Evolutionary conservation across 495 filamentous ascomycete species (phyloP), one percentile per base, ranked within the genome.

Genomic region (Annulohypoxylon bovei): DNA sequence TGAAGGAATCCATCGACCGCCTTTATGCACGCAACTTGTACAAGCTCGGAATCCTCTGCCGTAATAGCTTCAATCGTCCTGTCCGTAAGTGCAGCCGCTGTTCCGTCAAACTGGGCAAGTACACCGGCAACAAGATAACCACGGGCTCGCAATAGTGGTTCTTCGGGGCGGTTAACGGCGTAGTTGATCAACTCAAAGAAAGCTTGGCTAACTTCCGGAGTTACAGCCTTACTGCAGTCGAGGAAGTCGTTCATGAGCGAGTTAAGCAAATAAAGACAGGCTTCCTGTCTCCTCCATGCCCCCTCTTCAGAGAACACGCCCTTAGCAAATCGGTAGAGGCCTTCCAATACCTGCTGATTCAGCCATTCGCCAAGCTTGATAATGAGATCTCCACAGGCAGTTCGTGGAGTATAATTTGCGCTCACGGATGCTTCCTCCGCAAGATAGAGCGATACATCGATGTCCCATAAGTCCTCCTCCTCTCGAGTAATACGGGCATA

Each of bases 351-450:
- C 23, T 85, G 83, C 27, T 83, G 80, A 62, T 88, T 86, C 35
- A 96, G 84, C 92, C 94, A 97, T 77, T 97, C 94, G 22, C 91
- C 93, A n/a, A 97, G 81, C 79, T 97, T 98, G 76, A 97, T 91
- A 7, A 95, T 85, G 25, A 98, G 83, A 75, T 97, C 95, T 27
- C 93, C 93, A 72, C 92, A 94, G 52, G 95, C 95, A 11, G 92
- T 96, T 53, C 95, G 87, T 27, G 95, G 92, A 1, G 95, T 97
- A 77, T 97, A 99, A 75, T 98, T 98, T 23, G 94, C 91, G n/a
- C 93, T 97, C 52, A 98, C 90, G 11, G 93, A 93, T 2, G 92
- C 95, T 79, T 99, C 95, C 74, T 99, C 95, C 0, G 93, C 93
- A 27, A 99, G 85, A 79, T 96, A 99, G 1, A 98, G 85, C 50